phyloP scores from a whole-genome alignment of 164 flowering plant species.

The Hamamelis virginiana region DNA sequence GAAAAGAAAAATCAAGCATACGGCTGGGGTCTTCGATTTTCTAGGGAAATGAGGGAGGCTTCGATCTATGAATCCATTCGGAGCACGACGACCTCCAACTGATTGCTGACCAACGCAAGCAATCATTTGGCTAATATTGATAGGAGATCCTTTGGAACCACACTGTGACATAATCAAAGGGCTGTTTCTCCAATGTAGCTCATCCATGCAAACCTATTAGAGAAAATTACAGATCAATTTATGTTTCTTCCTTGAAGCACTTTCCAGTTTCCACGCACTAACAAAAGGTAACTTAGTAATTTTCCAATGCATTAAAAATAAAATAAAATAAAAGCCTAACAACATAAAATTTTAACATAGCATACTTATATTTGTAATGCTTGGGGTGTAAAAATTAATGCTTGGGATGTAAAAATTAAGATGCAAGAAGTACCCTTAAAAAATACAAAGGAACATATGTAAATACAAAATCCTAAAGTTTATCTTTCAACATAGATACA shows the following conservation, averaged over 20 bases:
- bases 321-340: neutral
- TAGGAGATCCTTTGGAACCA: slow-evolving; percentile 97
- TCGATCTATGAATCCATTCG: slow-evolving; percentile 89
- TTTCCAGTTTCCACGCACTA: neutral
- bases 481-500: no score
- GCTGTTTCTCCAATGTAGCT: slow-evolving; percentile 89
- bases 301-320: neutral
- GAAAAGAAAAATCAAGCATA: slow-evolving; percentile 33
- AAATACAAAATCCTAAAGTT: no score
- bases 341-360: neutral
- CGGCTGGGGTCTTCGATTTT: slow-evolving; percentile 76
- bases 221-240: neutral
- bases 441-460: neutral
- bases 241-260: neutral
- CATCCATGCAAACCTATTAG: slow-evolving; percentile 66
- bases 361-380: neutral
- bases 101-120: slow-evolving; percentile 98
- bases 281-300: neutral
- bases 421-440: neutral
- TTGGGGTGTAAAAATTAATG: no score
- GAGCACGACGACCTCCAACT: slow-evolving; percentile 93
- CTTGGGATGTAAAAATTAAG: neutral
- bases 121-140: slow-evolving; percentile 95
- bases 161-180: slow-evolving; percentile 97
- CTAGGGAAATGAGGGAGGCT: slow-evolving; percentile 91